Conservation (phyloP, 208 protist species). For the Trypanosomatidae sp. region DNA sequence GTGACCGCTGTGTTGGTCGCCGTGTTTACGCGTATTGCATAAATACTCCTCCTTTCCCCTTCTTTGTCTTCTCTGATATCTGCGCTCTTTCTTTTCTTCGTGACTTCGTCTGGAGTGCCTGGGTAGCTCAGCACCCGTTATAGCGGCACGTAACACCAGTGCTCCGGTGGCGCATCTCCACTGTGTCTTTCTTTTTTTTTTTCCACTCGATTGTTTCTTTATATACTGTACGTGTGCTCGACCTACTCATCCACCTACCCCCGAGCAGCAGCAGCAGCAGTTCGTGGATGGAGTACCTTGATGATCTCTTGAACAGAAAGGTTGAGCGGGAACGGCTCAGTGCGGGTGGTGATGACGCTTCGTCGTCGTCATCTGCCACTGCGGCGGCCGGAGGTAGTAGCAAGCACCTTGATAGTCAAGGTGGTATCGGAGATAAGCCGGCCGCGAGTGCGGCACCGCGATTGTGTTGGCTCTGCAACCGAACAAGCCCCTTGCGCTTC, state of each 20-base stretch:
- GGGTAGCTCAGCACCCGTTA: not conserved
- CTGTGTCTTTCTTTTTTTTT: not conserved
- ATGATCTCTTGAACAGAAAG: slow-evolving; percentile 34
- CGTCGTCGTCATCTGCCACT: not conserved
- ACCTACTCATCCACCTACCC: not conserved
- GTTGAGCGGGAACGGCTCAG: slow-evolving; percentile 36
- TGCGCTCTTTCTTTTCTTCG: not conserved
- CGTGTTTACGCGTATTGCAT: not conserved
- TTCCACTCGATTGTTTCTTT: not conserved
- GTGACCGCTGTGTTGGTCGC: not conserved
- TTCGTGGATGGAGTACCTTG: slow-evolving; percentile 27
- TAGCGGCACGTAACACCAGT: slow-evolving; percentile 5
- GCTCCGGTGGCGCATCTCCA: not conserved
- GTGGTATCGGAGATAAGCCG: slow-evolving; percentile 1
- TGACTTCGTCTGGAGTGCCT: not conserved
- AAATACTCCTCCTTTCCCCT: not conserved
- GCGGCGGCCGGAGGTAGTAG: not conserved
- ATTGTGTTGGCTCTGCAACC: slow-evolving; percentile 69
- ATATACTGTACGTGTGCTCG: not conserved
- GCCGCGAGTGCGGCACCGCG: not conserved
- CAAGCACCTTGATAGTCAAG: not conserved
- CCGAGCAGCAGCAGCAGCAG: slow-evolving; percentile 3
- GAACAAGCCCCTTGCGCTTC: slow-evolving; percentile 35
- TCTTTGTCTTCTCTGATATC: not conserved
- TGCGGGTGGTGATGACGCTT: slow-evolving; percentile 1